Conservation (phyloP, 768 basidiomycete species). For the Hygrocybe coccinea region DNA sequence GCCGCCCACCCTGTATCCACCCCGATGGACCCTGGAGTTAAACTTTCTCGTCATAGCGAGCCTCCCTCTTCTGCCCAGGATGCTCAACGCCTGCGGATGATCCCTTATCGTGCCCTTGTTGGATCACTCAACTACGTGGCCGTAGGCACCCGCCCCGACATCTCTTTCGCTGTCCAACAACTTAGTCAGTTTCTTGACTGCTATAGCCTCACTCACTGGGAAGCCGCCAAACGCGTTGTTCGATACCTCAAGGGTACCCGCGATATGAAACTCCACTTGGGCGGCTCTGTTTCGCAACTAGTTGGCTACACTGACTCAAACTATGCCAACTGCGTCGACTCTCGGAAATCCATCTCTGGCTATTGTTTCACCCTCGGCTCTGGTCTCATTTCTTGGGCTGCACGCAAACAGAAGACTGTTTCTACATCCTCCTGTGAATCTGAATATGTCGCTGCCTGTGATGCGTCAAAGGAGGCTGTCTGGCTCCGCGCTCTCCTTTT, state of each 20-base stretch:
- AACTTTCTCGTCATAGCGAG: background rate
- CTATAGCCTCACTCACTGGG: slow-evolving; percentile 23
- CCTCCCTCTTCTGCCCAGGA: background rate
- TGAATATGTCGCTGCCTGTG: no score
- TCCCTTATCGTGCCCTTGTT: slow-evolving; percentile 10
- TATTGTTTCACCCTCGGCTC: no score
- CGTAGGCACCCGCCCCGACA: slow-evolving; percentile 23
- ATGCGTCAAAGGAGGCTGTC: no score
- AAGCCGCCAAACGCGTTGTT: slow-evolving; percentile 18
- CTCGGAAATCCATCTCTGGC: no score
- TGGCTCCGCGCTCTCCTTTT: no score
- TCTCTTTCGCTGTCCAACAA: slow-evolving; percentile 21
- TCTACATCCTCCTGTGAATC: no score
- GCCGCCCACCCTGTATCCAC: background rate
- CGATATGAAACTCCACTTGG: background rate
- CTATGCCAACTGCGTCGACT: no score
- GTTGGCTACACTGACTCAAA: no score
- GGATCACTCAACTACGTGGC: slow-evolving; percentile 18
- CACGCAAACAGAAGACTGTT: no score
- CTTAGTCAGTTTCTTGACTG: slow-evolving; percentile 28
- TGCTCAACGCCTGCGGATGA: background rate
- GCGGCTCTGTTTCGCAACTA: background rate
- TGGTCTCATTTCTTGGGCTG: no score
- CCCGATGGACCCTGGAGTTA: background rate
- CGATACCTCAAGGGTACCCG: slow-evolving; percentile 13